Evolutionary conservation across 164 flowering plant species (phyloP).

Genomic region (Magnolia officinalis): DNA sequence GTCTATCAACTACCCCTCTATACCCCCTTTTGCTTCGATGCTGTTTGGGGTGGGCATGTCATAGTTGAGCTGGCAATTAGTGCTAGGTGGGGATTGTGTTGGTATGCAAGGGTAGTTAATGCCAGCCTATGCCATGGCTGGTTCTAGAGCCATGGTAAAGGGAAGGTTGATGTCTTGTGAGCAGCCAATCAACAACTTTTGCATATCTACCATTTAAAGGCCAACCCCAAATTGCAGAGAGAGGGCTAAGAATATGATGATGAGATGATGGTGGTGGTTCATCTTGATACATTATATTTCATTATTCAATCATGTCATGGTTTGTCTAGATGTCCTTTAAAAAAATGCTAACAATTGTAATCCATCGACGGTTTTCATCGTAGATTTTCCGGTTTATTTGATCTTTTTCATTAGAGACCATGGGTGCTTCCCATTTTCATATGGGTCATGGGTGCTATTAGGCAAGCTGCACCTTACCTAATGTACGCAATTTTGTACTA

Average conservation of each 20-base stretch:
- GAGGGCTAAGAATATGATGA: neutral
- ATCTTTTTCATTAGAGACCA: too few species aligned
- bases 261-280: neutral
- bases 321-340: too few species aligned
- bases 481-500: too few species aligned
- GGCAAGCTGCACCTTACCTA: too few species aligned
- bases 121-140: neutral
- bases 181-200: neutral
- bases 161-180: neutral
- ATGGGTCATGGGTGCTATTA: too few species aligned
- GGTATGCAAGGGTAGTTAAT: neutral
- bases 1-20: neutral
- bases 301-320: too few species aligned
- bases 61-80: too few species aligned
- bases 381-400: too few species aligned
- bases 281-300: too few species aligned
- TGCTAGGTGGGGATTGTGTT: neutral
- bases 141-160: neutral
- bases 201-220: neutral
- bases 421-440: too few species aligned
- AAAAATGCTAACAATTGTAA: too few species aligned
- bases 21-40: neutral
- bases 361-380: too few species aligned
- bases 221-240: neutral
- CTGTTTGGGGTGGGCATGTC: neutral